Conservation (phyloP, 768 basidiomycete species). For the Mycena amicta region DNA sequence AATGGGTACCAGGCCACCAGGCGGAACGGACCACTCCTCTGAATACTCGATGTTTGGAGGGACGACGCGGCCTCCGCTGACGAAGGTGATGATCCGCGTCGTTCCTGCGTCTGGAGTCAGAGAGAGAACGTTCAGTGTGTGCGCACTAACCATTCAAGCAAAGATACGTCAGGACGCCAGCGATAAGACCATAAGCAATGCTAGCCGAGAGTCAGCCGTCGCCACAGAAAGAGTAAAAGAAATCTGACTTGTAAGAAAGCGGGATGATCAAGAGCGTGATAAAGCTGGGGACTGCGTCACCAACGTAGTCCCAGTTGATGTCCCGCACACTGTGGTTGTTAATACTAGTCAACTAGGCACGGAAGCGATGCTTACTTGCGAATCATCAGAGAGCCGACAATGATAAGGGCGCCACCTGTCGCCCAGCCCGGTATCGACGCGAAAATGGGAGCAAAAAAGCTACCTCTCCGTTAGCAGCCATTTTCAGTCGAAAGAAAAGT, state of each 20-base stretch:
- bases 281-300: conserved; percentile 80
- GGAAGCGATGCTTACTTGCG: conserved; percentile 56
- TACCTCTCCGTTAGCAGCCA: background rate
- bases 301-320: conserved; percentile 85
- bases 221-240: background rate
- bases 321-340: conserved; percentile 74
- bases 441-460: conserved; percentile 86
- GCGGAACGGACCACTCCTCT: conserved; percentile 73
- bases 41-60: conserved; percentile 66
- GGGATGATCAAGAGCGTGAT: conserved; percentile 80
- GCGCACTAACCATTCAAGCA: conserved; percentile 60
- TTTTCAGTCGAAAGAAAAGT: background rate
- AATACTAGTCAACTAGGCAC: no score
- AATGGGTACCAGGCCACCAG: conserved; percentile 64
- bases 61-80: conserved; percentile 58
- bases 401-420: conserved; percentile 81
- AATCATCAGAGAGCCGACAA: conserved; percentile 90
- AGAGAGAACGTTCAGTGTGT: no score
- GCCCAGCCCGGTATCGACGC: conserved; percentile 88
- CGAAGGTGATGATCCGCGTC: conserved; percentile 57
- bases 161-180: conserved; percentile 71
- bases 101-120: conserved; percentile 28
- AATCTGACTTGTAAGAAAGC: conserved; percentile 69
- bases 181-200: conserved; percentile 89
- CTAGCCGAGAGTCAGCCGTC: conserved; percentile 35